Conservation (phyloP, 2,329 filamentous ascomycete genomes). For the Leptographium lundbergii region DNA sequence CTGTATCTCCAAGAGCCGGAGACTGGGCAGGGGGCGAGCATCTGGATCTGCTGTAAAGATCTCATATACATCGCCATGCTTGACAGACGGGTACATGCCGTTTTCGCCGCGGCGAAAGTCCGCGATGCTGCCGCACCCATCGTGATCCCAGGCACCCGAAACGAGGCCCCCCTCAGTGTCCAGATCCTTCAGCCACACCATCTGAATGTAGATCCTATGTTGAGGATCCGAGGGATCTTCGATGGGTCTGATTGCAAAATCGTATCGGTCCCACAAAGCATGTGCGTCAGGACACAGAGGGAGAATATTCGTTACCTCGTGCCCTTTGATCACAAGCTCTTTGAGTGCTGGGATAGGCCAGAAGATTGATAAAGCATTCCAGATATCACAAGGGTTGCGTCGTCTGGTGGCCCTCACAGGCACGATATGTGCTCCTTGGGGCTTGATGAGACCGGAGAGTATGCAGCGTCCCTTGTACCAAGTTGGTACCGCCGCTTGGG, state of each 20-base stretch:
- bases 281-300: conserved; percentile 1
- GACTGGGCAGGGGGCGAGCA: not conserved
- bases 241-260: conserved; percentile 1
- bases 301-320: not conserved
- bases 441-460: not conserved
- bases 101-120: conserved; percentile 3
- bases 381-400: not conserved
- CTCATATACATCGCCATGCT: conserved; percentile 5
- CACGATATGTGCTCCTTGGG: conserved; percentile 5
- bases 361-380: not conserved
- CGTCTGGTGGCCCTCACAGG: not conserved
- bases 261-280: not conserved
- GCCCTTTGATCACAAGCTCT: not conserved
- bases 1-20: conserved; percentile 1
- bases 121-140: not conserved
- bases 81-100: not conserved
- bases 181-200: conserved; percentile 2
- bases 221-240: not conserved
- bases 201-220: conserved; percentile 1
- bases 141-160: not conserved
- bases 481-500: not conserved
- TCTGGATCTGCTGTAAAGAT: not conserved
- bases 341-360: not conserved
- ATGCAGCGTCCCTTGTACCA: conserved; percentile 1
- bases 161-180: not conserved